Evolutionary conservation across 768 basidiomycete genomes (phyloP).

Genomic region (Tephrocybe sp.): DNA sequence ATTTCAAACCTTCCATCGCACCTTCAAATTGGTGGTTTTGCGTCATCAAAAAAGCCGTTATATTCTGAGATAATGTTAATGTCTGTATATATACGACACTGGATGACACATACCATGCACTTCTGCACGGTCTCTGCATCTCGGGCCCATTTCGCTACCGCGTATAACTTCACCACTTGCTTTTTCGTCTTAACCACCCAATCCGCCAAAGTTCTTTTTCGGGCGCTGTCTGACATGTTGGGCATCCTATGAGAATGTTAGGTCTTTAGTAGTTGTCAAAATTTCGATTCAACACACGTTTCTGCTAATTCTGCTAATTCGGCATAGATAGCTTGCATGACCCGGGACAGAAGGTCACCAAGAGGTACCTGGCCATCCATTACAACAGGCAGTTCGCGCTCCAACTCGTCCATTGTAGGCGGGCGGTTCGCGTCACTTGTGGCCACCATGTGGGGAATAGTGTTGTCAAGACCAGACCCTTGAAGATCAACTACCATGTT

Average conservation of each 20-base stretch:
- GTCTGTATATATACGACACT: background rate
- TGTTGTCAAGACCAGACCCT: background rate
- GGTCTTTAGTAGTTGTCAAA: constrained; percentile 1
- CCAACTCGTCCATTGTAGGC: constrained; percentile 53
- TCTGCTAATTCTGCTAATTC: constrained; percentile 82
- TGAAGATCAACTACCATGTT: no score
- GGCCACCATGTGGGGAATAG: background rate
- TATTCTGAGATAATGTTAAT: constrained; percentile 51
- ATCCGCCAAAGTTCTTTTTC: constrained; percentile 80
- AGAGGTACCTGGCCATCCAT: constrained; percentile 72
- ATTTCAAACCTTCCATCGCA: constrained; percentile 58
- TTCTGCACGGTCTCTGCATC: constrained; percentile 83
- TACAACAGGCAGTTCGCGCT: constrained; percentile 72
- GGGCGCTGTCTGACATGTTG: constrained; percentile 75
- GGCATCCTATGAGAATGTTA: constrained; percentile 50
- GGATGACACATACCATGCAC: constrained; percentile 59
- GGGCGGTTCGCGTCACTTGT: constrained; percentile 13
- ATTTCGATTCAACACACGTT: constrained; percentile 56
- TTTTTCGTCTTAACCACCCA: constrained; percentile 91
- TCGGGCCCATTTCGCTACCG: constrained; percentile 82
- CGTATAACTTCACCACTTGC: constrained; percentile 86
- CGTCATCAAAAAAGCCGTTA: constrained; percentile 80
- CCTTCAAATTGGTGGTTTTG: constrained; percentile 84
- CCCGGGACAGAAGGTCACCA: constrained; percentile 70
- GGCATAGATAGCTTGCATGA: constrained; percentile 77